Evolutionary conservation across 2,329 filamentous ascomycete genomes (phyloP).

Genomic region (Tympanopsis confertula): DNA sequence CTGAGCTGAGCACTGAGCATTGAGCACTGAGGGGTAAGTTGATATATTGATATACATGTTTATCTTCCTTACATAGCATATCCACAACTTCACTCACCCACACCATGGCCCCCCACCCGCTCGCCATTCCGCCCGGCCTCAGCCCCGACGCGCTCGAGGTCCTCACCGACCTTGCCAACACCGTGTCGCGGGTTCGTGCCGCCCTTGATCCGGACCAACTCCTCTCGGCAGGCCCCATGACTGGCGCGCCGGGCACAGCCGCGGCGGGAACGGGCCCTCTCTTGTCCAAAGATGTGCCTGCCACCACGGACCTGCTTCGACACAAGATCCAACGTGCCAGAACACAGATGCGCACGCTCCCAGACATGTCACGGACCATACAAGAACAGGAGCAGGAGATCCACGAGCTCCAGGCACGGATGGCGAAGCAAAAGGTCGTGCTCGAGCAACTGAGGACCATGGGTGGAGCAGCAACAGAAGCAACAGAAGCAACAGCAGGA

Average conservation of each 20-base stretch:
- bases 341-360: slow-evolving; percentile 49
- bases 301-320: slow-evolving; percentile 67
- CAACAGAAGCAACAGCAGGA: slow-evolving; percentile 14
- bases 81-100: slow-evolving; percentile 20
- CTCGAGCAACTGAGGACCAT: slow-evolving; percentile 40
- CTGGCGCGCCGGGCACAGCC: slow-evolving; percentile 15
- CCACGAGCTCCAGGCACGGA: slow-evolving; percentile 48
- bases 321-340: slow-evolving; percentile 74
- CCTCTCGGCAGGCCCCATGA: slow-evolving; percentile 21
- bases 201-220: slow-evolving; percentile 16
- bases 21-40: slow-evolving; percentile 5
- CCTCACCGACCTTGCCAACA: slow-evolving; percentile 67
- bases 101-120: slow-evolving; percentile 24
- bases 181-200: slow-evolving; percentile 64
- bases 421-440: slow-evolving; percentile 48
- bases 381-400: slow-evolving; percentile 66
- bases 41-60: slow-evolving; percentile 14
- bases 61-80: slow-evolving; percentile 5
- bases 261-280: slow-evolving; percentile 17
- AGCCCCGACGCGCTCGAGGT: slow-evolving; percentile 77
- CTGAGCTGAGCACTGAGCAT: too few relatives aligned
- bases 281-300: slow-evolving; percentile 63
- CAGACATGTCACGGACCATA: slow-evolving; percentile 56
- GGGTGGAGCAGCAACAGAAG: slow-evolving; percentile 23
- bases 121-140: slow-evolving; percentile 57